A percentile compares a stretch with the other conserved stretches of the same genome.
These are phyloP conservation scores for Wolfiporia cocos DNA, from an alignment of 1,284 basidiomycete genomes.

Conservation along the genomic window DNA sequence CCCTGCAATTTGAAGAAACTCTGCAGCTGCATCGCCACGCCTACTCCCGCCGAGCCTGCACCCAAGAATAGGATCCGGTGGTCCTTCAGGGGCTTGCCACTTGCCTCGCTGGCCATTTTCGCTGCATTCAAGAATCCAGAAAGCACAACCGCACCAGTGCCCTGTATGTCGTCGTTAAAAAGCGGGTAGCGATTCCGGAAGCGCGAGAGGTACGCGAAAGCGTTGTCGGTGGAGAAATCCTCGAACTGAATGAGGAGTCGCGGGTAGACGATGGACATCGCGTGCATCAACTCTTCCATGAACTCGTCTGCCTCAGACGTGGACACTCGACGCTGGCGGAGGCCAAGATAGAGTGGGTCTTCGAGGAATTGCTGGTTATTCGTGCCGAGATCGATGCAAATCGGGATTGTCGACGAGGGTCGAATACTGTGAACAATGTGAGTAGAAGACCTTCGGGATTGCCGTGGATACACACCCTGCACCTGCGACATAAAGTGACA, in stretches of 20 bases:
- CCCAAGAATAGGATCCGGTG: constrained; percentile 92
- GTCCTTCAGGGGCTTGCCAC: constrained; percentile 60
- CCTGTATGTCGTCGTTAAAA: constrained; percentile 82
- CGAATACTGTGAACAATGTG: constrained; percentile 55
- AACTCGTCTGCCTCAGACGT: constrained; percentile 70
- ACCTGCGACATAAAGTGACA: constrained; percentile 88
- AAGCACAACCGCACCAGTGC: constrained; percentile 89
- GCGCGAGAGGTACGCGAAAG: constrained; percentile 75
- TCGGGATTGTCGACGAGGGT: constrained; percentile 81
- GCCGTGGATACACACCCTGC: constrained; percentile 50
- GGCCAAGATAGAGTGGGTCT: constrained; percentile 89
- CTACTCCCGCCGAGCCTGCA: constrained; percentile 84
- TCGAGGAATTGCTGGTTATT: constrained; percentile 80
- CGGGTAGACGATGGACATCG: constrained; percentile 71
- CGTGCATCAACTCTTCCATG: constrained; percentile 92
- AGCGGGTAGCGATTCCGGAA: constrained; percentile 74
- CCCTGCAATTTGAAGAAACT: constrained; percentile 85
- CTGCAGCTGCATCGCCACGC: constrained; percentile 85
- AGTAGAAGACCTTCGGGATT: neutral
- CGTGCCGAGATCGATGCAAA: constrained; percentile 84
- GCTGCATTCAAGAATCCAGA: constrained; percentile 90
- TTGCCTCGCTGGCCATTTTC: constrained; percentile 67
- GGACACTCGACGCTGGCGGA: constrained; percentile 64
- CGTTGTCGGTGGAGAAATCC: constrained; percentile 86
- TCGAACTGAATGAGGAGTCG: constrained; percentile 91